phyloP scores from a whole-genome alignment of 495 filamentous ascomycete species.

The Staphylotrichum longicolle region DNA sequence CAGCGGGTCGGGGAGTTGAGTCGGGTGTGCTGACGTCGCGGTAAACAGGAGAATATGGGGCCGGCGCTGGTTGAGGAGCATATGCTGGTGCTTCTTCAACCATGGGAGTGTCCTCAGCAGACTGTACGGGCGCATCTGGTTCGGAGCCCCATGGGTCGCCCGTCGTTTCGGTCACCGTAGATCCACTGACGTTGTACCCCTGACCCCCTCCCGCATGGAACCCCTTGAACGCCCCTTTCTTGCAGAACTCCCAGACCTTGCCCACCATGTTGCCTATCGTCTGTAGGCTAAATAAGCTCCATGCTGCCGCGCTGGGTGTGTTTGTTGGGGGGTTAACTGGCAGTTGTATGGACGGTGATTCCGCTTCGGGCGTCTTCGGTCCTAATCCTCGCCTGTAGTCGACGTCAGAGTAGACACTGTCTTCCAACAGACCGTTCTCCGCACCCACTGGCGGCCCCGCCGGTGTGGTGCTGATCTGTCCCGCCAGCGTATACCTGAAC shows the following conservation, averaged over 20 bases:
- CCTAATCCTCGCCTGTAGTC: constrained; percentile 52
- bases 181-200: constrained; percentile 53
- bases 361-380: constrained; percentile 35
- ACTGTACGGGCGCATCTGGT: constrained; percentile 30
- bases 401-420: constrained; percentile 55
- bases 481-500: constrained; percentile 52
- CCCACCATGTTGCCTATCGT: constrained; percentile 61
- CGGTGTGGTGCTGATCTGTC: constrained; percentile 60
- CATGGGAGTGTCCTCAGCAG: constrained; percentile 21
- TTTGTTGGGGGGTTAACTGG: not conserved
- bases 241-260: constrained; percentile 82
- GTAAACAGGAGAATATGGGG: constrained; percentile 26
- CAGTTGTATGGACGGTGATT: constrained; percentile 25
- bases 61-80: constrained; percentile 23
- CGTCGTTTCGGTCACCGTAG: constrained; percentile 26
- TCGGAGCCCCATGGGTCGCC: constrained; percentile 34
- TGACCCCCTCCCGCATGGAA: constrained; percentile 82
- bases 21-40: constrained; percentile 41
- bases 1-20: constrained; percentile 44
- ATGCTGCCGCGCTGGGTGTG: constrained; percentile 31
- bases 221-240: constrained; percentile 66
- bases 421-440: constrained; percentile 47
- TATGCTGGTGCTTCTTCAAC: constrained; percentile 11
- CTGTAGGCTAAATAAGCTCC: constrained; percentile 46
- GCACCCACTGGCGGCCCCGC: constrained; percentile 47